Conservation (phyloP, 202 grass and related monocot species). For the Tripidium arundinaceum region DNA sequence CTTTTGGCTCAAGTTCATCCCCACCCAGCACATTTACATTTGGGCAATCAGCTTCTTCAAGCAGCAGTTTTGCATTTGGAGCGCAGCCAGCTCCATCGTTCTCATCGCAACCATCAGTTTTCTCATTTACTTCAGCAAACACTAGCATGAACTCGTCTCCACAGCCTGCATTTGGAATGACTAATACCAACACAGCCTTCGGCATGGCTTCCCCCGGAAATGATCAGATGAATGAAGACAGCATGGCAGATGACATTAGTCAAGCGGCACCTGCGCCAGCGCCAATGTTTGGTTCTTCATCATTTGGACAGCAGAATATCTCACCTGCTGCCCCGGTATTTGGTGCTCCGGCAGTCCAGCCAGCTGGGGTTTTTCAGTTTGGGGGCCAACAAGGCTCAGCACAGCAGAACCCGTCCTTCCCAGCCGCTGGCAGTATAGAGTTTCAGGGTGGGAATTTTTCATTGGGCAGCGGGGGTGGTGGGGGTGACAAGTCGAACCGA, state of each 20-base stretch:
- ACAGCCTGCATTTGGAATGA: constrained; percentile 55
- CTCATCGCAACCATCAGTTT: constrained; percentile 43
- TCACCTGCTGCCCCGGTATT: constrained; percentile 41
- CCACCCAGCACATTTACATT: constrained; percentile 46
- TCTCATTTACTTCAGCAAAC: constrained; percentile 46
- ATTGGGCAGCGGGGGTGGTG: constrained; percentile 54
- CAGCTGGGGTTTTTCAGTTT: constrained; percentile 61
- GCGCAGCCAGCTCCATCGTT: constrained; percentile 41
- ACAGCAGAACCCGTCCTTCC: constrained; percentile 45
- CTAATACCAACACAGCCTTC: constrained; percentile 44
- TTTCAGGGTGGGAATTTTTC: constrained; percentile 67
- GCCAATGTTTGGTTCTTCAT: constrained; percentile 38
- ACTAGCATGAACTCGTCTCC: constrained; percentile 41
- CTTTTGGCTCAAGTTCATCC: constrained; percentile 50
- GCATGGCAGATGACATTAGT: constrained; percentile 75
- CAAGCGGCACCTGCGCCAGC: constrained; percentile 33
- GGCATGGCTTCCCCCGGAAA: constrained; percentile 51
- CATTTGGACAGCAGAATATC: constrained; percentile 52
- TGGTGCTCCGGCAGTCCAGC: constrained; percentile 42
- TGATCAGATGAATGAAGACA: constrained; percentile 91
- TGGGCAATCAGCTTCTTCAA: constrained; percentile 50
- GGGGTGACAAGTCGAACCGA: constrained; percentile 55
- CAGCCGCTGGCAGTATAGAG: constrained; percentile 50
- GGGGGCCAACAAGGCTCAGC: constrained; percentile 45
- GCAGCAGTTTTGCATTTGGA: constrained; percentile 62